Conservation (phyloP, 345 rosid genomes). For the Cardamine chenopodiifolia region DNA sequence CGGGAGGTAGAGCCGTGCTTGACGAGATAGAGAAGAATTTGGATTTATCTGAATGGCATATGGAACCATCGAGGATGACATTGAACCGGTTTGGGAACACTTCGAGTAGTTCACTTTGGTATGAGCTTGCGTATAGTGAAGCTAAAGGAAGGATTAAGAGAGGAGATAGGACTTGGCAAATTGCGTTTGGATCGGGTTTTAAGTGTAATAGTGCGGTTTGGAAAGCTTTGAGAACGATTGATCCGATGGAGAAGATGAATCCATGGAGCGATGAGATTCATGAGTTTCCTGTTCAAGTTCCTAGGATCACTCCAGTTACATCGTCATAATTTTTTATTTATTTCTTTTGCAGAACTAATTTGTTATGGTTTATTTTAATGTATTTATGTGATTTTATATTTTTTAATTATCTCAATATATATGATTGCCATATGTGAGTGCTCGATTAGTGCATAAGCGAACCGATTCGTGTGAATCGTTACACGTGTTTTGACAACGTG, state of each 20-base stretch:
- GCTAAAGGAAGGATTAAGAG: constrained; percentile 81
- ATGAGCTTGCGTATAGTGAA: constrained; percentile 82
- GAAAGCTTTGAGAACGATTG: constrained; percentile 68
- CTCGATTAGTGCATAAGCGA: background rate
- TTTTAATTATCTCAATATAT: constrained; percentile 20
- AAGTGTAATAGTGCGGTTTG: constrained; percentile 97
- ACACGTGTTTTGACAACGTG: constrained; percentile 15
- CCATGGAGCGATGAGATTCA: constrained; percentile 87
- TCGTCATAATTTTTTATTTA: constrained; percentile 15
- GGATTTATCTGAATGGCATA: constrained; percentile 73
- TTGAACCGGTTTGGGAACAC: constrained; percentile 86
- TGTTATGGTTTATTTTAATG: constrained; percentile 15
- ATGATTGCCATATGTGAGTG: background rate
- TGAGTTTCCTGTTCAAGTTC: constrained; percentile 78
- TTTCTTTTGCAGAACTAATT: constrained; percentile 12
- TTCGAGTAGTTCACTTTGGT: constrained; percentile 91
- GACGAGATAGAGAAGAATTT: constrained; percentile 90
- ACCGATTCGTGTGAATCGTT: background rate
- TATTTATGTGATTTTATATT: constrained; percentile 17
- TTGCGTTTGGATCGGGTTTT: constrained; percentile 93
- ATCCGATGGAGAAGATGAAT: constrained; percentile 64
- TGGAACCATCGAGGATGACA: constrained; percentile 98
- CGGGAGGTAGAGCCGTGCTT: constrained; percentile 87
- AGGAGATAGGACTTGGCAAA: constrained; percentile 92
- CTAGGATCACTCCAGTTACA: constrained; percentile 44